phyloP scores from a whole-genome alignment of 805 yeast species.

The Candida pseudofarinosa region DNA sequence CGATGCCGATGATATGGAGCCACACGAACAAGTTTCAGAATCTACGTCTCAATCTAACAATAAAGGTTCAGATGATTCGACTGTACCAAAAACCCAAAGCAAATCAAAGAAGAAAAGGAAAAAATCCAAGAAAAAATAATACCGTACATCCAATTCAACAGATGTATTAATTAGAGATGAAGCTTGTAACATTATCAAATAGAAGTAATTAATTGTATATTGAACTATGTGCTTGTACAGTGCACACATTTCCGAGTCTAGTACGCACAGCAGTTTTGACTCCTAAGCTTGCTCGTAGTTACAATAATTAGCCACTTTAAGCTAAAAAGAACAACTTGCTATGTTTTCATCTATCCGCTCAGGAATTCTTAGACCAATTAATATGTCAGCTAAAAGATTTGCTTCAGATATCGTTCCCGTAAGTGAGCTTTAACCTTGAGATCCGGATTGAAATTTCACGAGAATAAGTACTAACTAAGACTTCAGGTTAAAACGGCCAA shows the following conservation, averaged over 20 bases:
- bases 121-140: slow-evolving; percentile 20
- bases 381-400: slow-evolving; percentile 23
- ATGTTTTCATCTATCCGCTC: slow-evolving; percentile 10
- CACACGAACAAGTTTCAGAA: slow-evolving; percentile 3
- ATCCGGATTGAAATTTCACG: no score
- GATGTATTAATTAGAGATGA: not conserved
- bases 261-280: not conserved
- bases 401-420: slow-evolving; percentile 26
- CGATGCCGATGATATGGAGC: slow-evolving; percentile 21
- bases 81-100: slow-evolving; percentile 5
- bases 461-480: slow-evolving; percentile 1
- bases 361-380: slow-evolving; percentile 12
- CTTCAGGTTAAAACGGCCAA: slow-evolving; percentile 56
- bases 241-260: not conserved
- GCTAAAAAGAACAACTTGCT: not conserved
- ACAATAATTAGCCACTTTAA: not conserved
- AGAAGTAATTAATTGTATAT: not conserved
- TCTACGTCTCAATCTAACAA: not conserved
- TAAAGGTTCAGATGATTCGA: slow-evolving; percentile 11
- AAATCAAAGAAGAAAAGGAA: slow-evolving; percentile 26
- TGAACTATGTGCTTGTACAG: not conserved
- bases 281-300: not conserved
- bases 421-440: slow-evolving; percentile 22
- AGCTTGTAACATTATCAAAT: not conserved
- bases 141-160: not conserved